These are phyloP conservation scores for Sonneratia alba DNA, from an alignment of 345 rosid genomes.

Conservation along the genomic window DNA sequence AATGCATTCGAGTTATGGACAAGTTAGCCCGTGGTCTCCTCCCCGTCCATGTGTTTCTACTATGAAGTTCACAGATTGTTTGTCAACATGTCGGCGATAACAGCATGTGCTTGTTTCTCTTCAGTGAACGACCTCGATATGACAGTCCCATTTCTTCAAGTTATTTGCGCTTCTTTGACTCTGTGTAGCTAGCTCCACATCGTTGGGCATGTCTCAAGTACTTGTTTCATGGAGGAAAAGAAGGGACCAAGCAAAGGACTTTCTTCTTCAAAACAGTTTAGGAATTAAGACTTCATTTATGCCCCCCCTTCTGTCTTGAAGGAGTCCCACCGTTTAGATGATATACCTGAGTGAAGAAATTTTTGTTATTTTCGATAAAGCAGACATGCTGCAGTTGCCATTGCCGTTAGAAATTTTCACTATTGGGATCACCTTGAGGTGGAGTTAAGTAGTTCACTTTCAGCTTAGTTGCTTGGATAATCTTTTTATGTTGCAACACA, in stretches of 20 bases:
- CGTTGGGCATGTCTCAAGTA: constrained; percentile 48
- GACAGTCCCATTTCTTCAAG: neutral
- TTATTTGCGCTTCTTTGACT: constrained; percentile 1
- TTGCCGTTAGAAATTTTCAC: neutral
- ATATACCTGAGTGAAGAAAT: neutral
- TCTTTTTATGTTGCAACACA: neutral
- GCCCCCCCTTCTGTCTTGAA: neutral
- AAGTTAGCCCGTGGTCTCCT: no score
- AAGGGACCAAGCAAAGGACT: constrained; percentile 24
- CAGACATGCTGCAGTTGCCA: no score
- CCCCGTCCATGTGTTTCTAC: no score
- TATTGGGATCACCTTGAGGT: neutral
- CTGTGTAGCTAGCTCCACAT: constrained; percentile 77
- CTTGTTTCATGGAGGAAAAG: constrained; percentile 22
- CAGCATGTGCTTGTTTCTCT: neutral
- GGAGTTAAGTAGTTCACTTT: no score
- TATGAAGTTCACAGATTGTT: no score
- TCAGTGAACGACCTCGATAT: neutral
- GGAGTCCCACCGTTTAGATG: neutral
- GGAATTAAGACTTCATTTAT: constrained; percentile 31
- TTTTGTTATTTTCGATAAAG: no score
- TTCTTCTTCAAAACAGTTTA: constrained; percentile 19
- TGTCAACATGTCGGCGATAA: neutral
- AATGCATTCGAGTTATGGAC: no score
- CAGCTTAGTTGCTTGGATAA: neutral